Conservation (phyloP, 192 early-diverging fungal species). For the Spizellomyces sp. region DNA sequence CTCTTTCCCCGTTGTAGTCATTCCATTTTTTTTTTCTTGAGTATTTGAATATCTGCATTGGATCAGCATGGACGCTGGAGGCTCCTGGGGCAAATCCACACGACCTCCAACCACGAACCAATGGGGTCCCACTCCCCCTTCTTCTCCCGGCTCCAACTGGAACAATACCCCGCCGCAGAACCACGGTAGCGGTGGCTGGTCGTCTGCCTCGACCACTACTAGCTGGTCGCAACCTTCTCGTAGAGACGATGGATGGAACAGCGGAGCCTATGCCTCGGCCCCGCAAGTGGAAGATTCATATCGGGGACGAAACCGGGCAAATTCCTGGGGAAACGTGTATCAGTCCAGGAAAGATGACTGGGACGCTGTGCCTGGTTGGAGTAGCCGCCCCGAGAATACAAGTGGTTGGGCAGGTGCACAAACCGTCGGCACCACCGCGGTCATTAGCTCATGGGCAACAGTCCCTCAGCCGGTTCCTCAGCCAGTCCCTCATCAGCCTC, state of each 20-base stretch:
- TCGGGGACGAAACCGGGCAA: not conserved
- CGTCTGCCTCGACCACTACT: not conserved
- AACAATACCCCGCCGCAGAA: not conserved
- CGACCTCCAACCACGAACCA: conserved; percentile 9
- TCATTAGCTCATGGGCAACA: not conserved
- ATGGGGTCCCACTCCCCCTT: conserved; percentile 26
- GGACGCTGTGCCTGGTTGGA: conserved; percentile 29
- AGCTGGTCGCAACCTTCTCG: not conserved
- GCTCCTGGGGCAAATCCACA: conserved; percentile 5
- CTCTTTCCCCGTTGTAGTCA: too few relatives aligned
- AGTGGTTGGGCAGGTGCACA: conserved; percentile 8
- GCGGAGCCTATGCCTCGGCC: not conserved
- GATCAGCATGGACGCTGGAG: not conserved
- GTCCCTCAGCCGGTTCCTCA: not conserved
- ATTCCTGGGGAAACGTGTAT: conserved; percentile 5
- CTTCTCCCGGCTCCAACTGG: conserved; percentile 13
- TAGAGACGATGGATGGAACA: conserved; percentile 3
- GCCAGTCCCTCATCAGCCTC: not conserved
- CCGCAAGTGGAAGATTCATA: not conserved
- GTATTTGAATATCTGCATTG: too few relatives aligned
- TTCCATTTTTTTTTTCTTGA: too few relatives aligned
- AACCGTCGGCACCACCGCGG: not conserved
- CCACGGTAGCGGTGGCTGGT: not conserved
- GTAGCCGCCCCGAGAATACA: conserved; percentile 1
- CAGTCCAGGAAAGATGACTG: conserved; percentile 5